Conservation (phyloP, 768 basidiomycete species). For the Atractiella rhizophila region DNA sequence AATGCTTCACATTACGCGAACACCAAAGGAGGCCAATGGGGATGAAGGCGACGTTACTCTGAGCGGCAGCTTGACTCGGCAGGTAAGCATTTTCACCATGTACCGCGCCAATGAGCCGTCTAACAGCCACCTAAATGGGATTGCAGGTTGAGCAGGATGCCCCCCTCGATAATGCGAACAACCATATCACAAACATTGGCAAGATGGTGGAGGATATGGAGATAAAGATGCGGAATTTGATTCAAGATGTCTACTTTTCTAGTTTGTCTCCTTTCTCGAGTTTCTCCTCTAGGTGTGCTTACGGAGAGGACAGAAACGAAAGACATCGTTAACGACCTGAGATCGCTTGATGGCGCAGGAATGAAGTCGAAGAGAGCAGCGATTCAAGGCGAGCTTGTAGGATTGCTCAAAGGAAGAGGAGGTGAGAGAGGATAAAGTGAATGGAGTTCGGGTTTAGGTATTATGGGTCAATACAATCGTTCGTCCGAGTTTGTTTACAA, state of each 20-base stretch:
- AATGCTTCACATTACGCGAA: slow-evolving; percentile 57
- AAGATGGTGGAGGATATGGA: slow-evolving; percentile 97
- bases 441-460: no score
- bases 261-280: background rate
- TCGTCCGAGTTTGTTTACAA: no score
- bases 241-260: background rate
- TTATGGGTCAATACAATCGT: no score
- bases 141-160: slow-evolving; percentile 13
- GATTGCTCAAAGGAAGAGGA: slow-evolving; percentile 11
- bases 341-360: slow-evolving; percentile 64
- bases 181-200: slow-evolving; percentile 78
- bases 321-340: slow-evolving; percentile 75
- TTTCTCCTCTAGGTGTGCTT: slow-evolving; percentile 16
- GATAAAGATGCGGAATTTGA: slow-evolving; percentile 74
- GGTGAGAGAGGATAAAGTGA: no score
- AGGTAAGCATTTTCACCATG: slow-evolving; percentile 36
- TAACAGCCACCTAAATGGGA: slow-evolving; percentile 39
- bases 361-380: slow-evolving; percentile 53
- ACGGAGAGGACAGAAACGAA: slow-evolving; percentile 41
- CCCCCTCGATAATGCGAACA: slow-evolving; percentile 17
- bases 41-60: slow-evolving; percentile 47
- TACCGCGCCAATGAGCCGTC: slow-evolving; percentile 35
- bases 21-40: slow-evolving; percentile 25
- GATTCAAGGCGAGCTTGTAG: slow-evolving; percentile 56
- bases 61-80: slow-evolving; percentile 91